phyloP scores from a whole-genome alignment of 768 basidiomycete genomes.

The Austroboletus eburneus region DNA sequence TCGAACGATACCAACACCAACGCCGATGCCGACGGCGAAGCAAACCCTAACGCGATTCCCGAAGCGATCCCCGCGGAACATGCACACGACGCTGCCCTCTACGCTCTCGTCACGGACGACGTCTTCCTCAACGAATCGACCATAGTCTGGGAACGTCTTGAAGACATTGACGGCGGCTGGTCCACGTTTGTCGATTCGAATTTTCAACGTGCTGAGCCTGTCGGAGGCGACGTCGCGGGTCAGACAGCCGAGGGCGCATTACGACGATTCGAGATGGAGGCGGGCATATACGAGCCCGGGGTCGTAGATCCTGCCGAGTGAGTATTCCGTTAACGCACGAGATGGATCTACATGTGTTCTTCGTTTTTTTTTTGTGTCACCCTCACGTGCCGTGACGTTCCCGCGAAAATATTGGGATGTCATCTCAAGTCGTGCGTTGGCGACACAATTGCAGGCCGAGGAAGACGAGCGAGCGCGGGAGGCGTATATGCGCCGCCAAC shows the following conservation, averaged over 20 bases:
- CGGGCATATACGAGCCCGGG: conserved; percentile 34
- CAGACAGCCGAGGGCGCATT: conserved; percentile 61
- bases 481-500: conserved; percentile 31
- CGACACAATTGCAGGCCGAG: conserved; percentile 73
- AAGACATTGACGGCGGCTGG: conserved; percentile 79
- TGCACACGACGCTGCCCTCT: conserved; percentile 47
- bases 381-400: neutral
- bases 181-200: conserved; percentile 75
- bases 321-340: conserved; percentile 22
- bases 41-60: neutral
- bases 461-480: conserved; percentile 58
- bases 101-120: conserved; percentile 82
- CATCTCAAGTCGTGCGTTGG: conserved; percentile 56
- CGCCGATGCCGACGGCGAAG: neutral
- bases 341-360: no score
- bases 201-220: conserved; percentile 60
- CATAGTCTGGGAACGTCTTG: conserved; percentile 88
- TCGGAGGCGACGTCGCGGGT: conserved; percentile 79
- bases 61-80: neutral
- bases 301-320: conserved; percentile 58
- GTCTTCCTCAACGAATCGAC: conserved; percentile 72
- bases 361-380: neutral
- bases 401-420: neutral
- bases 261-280: conserved; percentile 44
- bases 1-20: neutral